These are phyloP conservation scores for Apiotrichum akiyoshidainum DNA, from an alignment of 1,284 basidiomycete species.

Conservation along the genomic window DNA sequence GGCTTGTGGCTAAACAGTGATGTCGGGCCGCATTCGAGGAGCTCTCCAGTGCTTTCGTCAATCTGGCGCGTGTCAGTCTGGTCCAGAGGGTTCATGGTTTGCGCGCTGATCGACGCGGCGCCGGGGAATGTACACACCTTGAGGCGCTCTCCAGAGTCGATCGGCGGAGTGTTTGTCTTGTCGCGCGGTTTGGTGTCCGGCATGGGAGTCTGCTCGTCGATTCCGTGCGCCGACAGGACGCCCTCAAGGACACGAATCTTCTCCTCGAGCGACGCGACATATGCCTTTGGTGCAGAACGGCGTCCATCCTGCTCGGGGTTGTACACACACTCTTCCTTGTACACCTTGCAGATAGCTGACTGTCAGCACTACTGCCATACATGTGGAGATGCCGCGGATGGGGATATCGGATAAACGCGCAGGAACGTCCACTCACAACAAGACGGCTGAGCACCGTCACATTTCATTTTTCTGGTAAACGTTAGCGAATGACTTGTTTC, in stretches of 20 bases:
- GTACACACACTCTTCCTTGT: slow-evolving; percentile 25
- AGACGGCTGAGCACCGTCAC: slow-evolving; percentile 21
- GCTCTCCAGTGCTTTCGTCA: slow-evolving; percentile 22
- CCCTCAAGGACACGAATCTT: slow-evolving; percentile 20
- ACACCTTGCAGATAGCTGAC: slow-evolving; percentile 23
- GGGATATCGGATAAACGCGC: too few species aligned
- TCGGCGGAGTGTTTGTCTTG: slow-evolving; percentile 1
- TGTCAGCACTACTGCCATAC: slow-evolving; percentile 1
- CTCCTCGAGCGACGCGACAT: slow-evolving; percentile 22
- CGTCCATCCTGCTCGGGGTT: slow-evolving; percentile 23
- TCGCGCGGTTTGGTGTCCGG: slow-evolving; percentile 1
- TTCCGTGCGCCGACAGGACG: slow-evolving; percentile 12
- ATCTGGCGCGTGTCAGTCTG: slow-evolving; percentile 5
- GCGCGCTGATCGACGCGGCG: too few species aligned
- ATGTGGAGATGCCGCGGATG: neutral
- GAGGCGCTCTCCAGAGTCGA: slow-evolving; percentile 9
- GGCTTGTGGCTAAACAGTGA: slow-evolving; percentile 20
- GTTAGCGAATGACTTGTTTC: neutral
- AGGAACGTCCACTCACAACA: slow-evolving; percentile 14
- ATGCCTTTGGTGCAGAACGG: slow-evolving; percentile 21
- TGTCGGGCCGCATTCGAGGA: slow-evolving; percentile 19
- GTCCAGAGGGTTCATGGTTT: too few species aligned
- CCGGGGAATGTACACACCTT: slow-evolving; percentile 8
- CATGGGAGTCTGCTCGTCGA: slow-evolving; percentile 5
- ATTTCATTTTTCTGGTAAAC: slow-evolving; percentile 20